phyloP scores from a whole-genome alignment of 2,329 filamentous ascomycete species.

The Colletotrichum chrysophilum region DNA sequence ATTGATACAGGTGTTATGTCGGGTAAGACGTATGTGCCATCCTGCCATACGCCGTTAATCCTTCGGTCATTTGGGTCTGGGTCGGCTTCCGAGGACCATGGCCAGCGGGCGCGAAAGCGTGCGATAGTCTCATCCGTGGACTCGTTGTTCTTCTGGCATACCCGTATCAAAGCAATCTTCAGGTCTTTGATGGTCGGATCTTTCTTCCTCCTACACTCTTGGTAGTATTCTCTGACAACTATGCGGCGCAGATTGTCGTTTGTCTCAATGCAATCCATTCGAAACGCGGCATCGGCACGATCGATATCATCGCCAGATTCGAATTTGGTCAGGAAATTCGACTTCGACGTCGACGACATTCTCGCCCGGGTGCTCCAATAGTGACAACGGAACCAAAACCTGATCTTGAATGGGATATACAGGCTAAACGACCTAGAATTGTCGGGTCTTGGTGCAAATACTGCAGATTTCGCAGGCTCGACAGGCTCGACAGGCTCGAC shows the following conservation, averaged over 20 bases:
- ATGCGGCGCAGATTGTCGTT: neutral
- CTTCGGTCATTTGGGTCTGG: no score
- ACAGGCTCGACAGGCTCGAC: no score
- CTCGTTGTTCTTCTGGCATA: neutral
- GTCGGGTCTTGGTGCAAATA: no score
- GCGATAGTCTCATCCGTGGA: no score
- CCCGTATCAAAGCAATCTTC: neutral
- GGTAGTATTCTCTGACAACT: neutral
- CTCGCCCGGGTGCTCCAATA: neutral
- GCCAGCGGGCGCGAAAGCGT: no score
- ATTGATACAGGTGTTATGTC: neutral
- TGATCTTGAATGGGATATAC: no score
- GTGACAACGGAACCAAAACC: neutral
- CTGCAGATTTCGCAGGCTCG: no score
- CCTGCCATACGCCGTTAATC: no score
- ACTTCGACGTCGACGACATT: neutral
- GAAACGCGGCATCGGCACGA: neutral
- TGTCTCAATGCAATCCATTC: neutral
- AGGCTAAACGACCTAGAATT: no score
- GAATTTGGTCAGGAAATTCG: no score
- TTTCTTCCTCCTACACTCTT: accelerated
- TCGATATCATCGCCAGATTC: neutral
- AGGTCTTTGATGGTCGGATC: neutral
- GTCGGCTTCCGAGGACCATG: no score
- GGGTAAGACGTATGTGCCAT: no score